These are phyloP conservation scores for Lasiosphaeris hirsuta DNA, from an alignment of 495 filamentous ascomycete genomes.

Conservation along the genomic window DNA sequence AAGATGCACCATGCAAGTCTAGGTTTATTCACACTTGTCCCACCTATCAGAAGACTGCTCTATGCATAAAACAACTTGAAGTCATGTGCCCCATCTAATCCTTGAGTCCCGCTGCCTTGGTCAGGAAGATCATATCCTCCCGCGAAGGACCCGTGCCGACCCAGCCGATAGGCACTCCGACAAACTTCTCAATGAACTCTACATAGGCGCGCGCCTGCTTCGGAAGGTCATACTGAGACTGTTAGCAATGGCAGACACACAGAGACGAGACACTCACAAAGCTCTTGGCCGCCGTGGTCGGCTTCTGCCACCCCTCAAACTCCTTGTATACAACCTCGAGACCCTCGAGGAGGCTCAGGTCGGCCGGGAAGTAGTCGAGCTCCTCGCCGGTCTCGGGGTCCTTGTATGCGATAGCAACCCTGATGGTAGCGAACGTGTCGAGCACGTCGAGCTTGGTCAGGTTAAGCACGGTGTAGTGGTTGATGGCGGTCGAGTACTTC, in stretches of 20 bases:
- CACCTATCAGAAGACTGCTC: too few species aligned
- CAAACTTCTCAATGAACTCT: slow-evolving; percentile 65
- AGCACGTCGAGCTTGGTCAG: slow-evolving; percentile 84
- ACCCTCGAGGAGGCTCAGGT: slow-evolving; percentile 29
- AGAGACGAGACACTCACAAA: slow-evolving; percentile 15
- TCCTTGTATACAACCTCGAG: slow-evolving; percentile 67
- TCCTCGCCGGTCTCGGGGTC: slow-evolving; percentile 40
- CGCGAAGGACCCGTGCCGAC: slow-evolving; percentile 76
- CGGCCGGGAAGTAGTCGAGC: slow-evolving; percentile 38
- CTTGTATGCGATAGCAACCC: slow-evolving; percentile 70
- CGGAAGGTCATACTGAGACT: slow-evolving; percentile 65
- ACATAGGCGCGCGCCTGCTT: slow-evolving; percentile 70
- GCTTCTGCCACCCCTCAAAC: slow-evolving; percentile 72
- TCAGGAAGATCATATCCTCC: slow-evolving; percentile 47
- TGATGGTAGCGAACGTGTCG: slow-evolving; percentile 76
- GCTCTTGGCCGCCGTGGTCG: slow-evolving; percentile 49
- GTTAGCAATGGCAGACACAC: slow-evolving; percentile 7
- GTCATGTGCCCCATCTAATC: too few species aligned
- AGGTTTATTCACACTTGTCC: too few species aligned
- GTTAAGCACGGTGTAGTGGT: slow-evolving; percentile 76
- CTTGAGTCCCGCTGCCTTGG: slow-evolving; percentile 13
- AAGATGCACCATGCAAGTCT: too few species aligned
- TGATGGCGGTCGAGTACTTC: slow-evolving; percentile 67
- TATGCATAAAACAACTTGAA: too few species aligned
- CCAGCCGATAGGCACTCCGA: slow-evolving; percentile 69